Evolutionary conservation across 176 grass and related monocot species (phyloP).

Genomic region (Hordeum vulgare): MorexV3_pseudomolecules_assembly NC_058519.1:90499233-90499732

Average conservation of each 20-base stretch:
- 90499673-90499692: background rate
- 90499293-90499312: slow-evolving; percentile 60
- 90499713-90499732: background rate
- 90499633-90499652: background rate
- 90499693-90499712: background rate
- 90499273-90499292: slow-evolving; percentile 56
- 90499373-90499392: slow-evolving; percentile 36
- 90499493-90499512: background rate
- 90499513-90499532: background rate
- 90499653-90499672: background rate
- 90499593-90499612: background rate
- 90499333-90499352: slow-evolving; percentile 38
- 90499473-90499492: background rate
- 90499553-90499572: background rate
- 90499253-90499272: background rate
- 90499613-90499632: background rate
- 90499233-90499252: background rate
- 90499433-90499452: slow-evolving; percentile 24
- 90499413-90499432: slow-evolving; percentile 58
- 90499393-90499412: slow-evolving; percentile 32
- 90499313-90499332: slow-evolving; percentile 53
- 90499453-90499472: background rate
- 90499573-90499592: background rate
- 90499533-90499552: background rate
- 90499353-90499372: slow-evolving; percentile 50